These are phyloP conservation scores for Colletotrichum camelliae DNA, from an alignment of 2,329 filamentous ascomycete genomes.

Conservation along the genomic window DNA sequence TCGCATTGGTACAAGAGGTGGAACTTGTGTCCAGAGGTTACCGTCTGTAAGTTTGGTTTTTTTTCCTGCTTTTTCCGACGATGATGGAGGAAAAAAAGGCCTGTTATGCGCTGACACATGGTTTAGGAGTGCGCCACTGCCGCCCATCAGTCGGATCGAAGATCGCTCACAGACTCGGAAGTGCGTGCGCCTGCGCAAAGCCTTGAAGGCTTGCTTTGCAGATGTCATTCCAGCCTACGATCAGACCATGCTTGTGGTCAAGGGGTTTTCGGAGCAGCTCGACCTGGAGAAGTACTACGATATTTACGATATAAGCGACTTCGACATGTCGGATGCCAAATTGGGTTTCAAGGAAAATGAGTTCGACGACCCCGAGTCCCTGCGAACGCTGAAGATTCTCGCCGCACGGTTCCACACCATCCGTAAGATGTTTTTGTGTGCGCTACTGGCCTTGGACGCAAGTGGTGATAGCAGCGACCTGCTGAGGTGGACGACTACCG, in stretches of 20 bases:
- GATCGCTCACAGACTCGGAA: conserved; percentile 79
- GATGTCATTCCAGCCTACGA: conserved; percentile 75
- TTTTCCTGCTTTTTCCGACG: background rate
- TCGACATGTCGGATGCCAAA: conserved; percentile 75
- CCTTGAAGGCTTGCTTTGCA: conserved; percentile 73
- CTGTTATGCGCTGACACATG: conserved; percentile 10
- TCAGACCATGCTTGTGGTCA: conserved; percentile 71
- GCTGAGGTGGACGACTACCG: conserved; percentile 77
- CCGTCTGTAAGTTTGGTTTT: conserved; percentile 65
- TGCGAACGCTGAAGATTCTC: conserved; percentile 81
- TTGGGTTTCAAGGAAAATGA: conserved; percentile 68
- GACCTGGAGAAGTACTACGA: conserved; percentile 94
- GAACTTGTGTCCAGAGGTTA: conserved; percentile 93
- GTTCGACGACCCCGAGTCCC: conserved; percentile 77
- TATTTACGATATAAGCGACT: conserved; percentile 79
- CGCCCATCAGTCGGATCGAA: conserved; percentile 91
- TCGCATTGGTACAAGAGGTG: conserved; percentile 91
- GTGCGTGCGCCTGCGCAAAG: conserved; percentile 79
- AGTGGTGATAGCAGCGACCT: conserved; percentile 80
- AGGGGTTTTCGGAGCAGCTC: conserved; percentile 76
- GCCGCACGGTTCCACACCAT: conserved; percentile 81
- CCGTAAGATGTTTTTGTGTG: conserved; percentile 86
- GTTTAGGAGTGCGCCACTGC: conserved; percentile 80
- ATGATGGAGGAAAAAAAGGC: background rate
- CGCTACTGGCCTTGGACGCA: conserved; percentile 85